phyloP scores from a whole-genome alignment of 306 rosid species.

The Castanea mollissima region DNA sequence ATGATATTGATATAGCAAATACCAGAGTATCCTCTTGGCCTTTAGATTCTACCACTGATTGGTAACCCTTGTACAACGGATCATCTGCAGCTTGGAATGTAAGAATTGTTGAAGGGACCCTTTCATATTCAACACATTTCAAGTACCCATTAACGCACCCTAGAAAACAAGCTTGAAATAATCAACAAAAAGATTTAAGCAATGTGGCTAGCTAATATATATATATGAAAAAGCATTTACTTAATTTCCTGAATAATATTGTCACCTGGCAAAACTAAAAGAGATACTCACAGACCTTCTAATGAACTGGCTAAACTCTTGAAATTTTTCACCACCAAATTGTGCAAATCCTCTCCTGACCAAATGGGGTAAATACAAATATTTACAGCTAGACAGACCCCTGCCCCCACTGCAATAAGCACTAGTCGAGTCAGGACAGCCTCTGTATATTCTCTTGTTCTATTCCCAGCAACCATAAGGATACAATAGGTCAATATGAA shows the following conservation, averaged over 20 bases:
- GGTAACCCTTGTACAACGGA: constrained; percentile 61
- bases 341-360: constrained; percentile 82
- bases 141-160: constrained; percentile 63
- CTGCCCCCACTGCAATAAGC: constrained; percentile 71
- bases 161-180: constrained; percentile 13
- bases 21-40: constrained; percentile 75
- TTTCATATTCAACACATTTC: constrained; percentile 62
- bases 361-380: constrained; percentile 63
- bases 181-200: constrained; percentile 5
- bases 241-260: too few relatives aligned
- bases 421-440: constrained; percentile 57
- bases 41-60: constrained; percentile 65
- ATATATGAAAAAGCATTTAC: neutral
- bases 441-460: constrained; percentile 31
- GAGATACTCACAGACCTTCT: constrained; percentile 42
- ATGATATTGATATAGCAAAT: constrained; percentile 4
- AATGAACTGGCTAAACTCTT: constrained; percentile 55
- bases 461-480: constrained; percentile 57
- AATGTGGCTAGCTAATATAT: neutral
- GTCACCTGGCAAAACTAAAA: neutral
- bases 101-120: constrained; percentile 67
- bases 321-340: constrained; percentile 71
- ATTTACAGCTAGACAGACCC: constrained; percentile 50
- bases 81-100: constrained; percentile 72
- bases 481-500: constrained; percentile 73